Base-by-base conservation (phyloP, 2,329 filamentous ascomycete species). In the Pseudogymnoascus sp. region DNA sequence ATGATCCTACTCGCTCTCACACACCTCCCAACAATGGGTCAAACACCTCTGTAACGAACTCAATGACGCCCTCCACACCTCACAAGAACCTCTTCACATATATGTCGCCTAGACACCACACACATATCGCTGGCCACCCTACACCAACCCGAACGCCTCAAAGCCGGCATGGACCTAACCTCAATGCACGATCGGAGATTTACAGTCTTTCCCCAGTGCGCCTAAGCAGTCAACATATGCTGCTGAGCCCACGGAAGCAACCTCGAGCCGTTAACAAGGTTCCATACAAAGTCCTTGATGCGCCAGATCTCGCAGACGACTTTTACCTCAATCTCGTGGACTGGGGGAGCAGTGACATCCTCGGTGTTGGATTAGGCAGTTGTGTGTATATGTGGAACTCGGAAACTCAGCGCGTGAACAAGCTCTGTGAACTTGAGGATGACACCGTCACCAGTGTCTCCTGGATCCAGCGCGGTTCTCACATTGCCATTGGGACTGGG, bases 311-410 rank as follows among this genome's bases (percentile, higher is more conserved):
- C 53, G 93, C 93, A 29, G 95, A 99, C 72, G 95, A 99, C 73
- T 99, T 97, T 75, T 99, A 99, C 71, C 81, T 99, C 37, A 99
- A 99, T 71, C 79, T 99, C 26, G 93, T 99, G 2, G 95, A 99
- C 72, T 99, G 95, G 95, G 95, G 95, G 46, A 96, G 91, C 70
- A 92, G 90, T 69, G 96, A 97, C 74, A 89, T 96, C 7, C 82
- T 99, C 10, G 95, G 93, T 6, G 95, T 99, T 46, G 95, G 95
- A 0, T 79, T 99, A 26, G 93, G 93, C 17, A 91, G 89, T 17
- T 96, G 91, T 68, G 95, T 99, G 5, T 99, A 97, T 73, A 95
- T 97, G 86, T 99, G 95, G 95, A 96, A 97, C 74, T 95, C 93
- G 4, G 87, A 91, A 68, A 89, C 89, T 7, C 95, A 93, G 66